Conservation (phyloP, 495 filamentous ascomycete species). For the Penicillium canescens region DNA sequence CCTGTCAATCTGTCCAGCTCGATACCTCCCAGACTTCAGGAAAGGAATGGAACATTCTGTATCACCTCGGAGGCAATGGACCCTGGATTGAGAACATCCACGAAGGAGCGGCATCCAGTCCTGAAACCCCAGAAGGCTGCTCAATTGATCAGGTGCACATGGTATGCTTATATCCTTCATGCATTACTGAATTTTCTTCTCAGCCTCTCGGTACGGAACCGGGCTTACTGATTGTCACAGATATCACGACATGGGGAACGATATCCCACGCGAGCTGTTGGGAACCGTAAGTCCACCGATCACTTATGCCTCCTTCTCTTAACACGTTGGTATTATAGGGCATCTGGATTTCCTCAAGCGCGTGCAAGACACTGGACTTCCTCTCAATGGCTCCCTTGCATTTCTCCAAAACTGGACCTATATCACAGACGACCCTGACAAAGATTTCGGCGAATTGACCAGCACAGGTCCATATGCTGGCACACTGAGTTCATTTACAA, state of each 20-base stretch:
- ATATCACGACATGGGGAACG: constrained; percentile 61
- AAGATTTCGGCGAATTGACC: constrained; percentile 56
- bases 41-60: constrained; percentile 52
- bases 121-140: constrained; percentile 49
- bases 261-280: constrained; percentile 56
- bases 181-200: not conserved
- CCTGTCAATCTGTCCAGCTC: not conserved
- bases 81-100: constrained; percentile 58
- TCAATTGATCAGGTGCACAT: constrained; percentile 58
- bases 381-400: constrained; percentile 48
- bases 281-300: constrained; percentile 42
- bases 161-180: constrained; percentile 33
- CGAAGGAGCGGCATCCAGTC: constrained; percentile 32
- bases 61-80: constrained; percentile 60
- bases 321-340: constrained; percentile 30
- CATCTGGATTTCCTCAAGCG: constrained; percentile 50
- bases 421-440: constrained; percentile 40
- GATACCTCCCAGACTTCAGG: not conserved
- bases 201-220: not conserved
- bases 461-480: constrained; percentile 59
- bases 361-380: constrained; percentile 39
- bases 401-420: constrained; percentile 61
- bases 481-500: constrained; percentile 54
- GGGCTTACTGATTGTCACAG: constrained; percentile 25
- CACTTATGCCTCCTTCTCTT: not conserved